Evolutionary conservation across 2,329 filamentous ascomycete species (phyloP).

Genomic region (Arthrobotrys iridis): DNA sequence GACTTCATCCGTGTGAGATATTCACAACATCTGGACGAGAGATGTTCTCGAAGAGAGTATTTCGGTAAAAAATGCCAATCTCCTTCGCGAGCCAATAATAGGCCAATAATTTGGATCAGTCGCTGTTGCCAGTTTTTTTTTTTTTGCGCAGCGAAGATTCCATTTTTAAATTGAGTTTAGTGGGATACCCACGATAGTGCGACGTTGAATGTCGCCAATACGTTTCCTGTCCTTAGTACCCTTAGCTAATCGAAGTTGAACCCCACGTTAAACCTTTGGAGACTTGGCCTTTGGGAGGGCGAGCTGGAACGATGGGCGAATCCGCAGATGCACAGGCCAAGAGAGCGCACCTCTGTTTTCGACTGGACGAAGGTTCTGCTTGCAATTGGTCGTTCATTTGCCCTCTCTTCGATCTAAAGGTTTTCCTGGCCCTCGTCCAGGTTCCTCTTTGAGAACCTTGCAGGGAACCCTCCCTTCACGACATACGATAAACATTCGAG

Average conservation of each 20-base stretch:
- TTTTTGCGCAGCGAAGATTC: conserved; percentile 9
- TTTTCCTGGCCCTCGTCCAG: conserved; percentile 21
- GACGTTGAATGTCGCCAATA: conserved; percentile 52
- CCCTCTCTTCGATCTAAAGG: not conserved
- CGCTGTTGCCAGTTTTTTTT: conserved; percentile 19
- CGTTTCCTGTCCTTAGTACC: conserved; percentile 43
- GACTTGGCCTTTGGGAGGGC: conserved; percentile 37
- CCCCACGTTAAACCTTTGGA: conserved; percentile 48
- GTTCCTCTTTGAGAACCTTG: conserved; percentile 46
- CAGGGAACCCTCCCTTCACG: conserved; percentile 44
- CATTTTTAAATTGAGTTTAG: conserved; percentile 47
- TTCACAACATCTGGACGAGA: not conserved
- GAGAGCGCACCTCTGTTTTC: not conserved
- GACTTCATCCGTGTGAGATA: conserved; percentile 24
- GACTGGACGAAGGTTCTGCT: not conserved
- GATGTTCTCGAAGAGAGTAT: conserved; percentile 30
- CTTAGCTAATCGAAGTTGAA: conserved; percentile 23
- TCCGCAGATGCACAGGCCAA: conserved; percentile 3
- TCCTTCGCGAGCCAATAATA: conserved; percentile 29
- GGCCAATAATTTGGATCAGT: too few species aligned
- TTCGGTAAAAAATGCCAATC: conserved; percentile 27
- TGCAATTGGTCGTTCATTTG: not conserved
- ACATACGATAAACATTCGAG: conserved; percentile 45
- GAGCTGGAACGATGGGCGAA: conserved; percentile 23
- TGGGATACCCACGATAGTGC: conserved; percentile 34